Evolutionary conservation across 2,329 filamentous ascomycete species (phyloP).

Genomic region (Ophiostoma fasciatum): DNA sequence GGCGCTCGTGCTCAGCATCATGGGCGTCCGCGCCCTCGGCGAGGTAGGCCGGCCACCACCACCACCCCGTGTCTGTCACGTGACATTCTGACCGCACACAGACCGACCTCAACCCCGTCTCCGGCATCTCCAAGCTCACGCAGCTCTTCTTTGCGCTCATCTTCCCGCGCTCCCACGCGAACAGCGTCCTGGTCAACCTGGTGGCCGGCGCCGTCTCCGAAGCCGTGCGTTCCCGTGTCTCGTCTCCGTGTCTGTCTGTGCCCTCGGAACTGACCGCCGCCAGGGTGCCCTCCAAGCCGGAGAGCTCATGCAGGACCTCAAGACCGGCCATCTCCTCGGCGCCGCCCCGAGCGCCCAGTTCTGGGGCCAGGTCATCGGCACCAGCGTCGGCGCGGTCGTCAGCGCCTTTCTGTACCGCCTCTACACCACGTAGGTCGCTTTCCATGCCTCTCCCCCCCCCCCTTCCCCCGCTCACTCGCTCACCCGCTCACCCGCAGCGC

Average conservation of each 20-base stretch:
- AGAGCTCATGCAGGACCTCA: constrained; percentile 93
- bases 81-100: too few species aligned
- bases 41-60: too few species aligned
- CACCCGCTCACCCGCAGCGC: constrained; percentile 36
- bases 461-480: not conserved
- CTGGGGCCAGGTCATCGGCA: constrained; percentile 88
- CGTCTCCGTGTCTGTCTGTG: too few species aligned
- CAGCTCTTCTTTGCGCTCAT: constrained; percentile 90
- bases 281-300: constrained; percentile 77
- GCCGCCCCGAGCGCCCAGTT: constrained; percentile 92
- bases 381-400: constrained; percentile 69
- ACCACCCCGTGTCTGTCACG: not conserved
- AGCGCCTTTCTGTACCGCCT: constrained; percentile 78
- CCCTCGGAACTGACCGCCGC: too few species aligned
- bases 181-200: constrained; percentile 87
- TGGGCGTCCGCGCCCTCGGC: constrained; percentile 53
- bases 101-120: constrained; percentile 92
- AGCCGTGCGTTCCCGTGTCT: constrained; percentile 16
- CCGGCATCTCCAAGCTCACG: constrained; percentile 89
- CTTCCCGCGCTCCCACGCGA: constrained; percentile 64
- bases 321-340: constrained; percentile 85
- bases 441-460: not conserved
- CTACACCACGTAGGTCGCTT: constrained; percentile 48
- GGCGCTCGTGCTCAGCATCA: constrained; percentile 63
- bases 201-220: constrained; percentile 67